A percentile compares a stretch with the other conserved stretches of the same genome.
These are phyloP conservation scores for Sugiyamaella marilandica DNA, from an alignment of 805 yeast genomes.

Conservation along the genomic window DNA sequence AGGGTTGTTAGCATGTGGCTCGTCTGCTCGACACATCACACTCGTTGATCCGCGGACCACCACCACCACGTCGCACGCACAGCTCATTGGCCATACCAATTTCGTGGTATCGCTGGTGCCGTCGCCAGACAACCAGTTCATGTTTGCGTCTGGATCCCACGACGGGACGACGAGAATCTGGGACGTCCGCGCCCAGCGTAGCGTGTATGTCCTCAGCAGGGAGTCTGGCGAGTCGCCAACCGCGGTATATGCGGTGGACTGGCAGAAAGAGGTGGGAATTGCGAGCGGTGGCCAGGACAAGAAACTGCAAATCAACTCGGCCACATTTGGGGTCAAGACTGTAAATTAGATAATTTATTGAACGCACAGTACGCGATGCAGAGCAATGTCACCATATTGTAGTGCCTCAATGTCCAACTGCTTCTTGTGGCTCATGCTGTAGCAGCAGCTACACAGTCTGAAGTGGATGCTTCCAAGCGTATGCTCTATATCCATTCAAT, in stretches of 20 bases:
- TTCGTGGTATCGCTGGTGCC: constrained; percentile 78
- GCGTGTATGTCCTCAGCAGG: constrained; percentile 78
- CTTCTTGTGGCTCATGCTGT: too few species aligned
- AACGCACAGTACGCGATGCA: too few species aligned
- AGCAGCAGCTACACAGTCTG: too few species aligned
- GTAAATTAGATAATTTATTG: background rate
- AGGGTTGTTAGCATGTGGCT: constrained; percentile 77
- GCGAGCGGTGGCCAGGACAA: constrained; percentile 94
- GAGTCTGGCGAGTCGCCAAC: constrained; percentile 45
- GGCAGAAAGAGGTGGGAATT: constrained; percentile 78
- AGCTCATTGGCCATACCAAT: constrained; percentile 83
- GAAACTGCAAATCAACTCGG: constrained; percentile 72
- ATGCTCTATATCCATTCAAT: too few species aligned
- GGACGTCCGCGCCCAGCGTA: constrained; percentile 85
- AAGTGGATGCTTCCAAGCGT: too few species aligned
- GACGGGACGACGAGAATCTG: constrained; percentile 94
- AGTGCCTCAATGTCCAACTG: too few species aligned
- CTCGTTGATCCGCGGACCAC: constrained; percentile 83
- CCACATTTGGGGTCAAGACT: constrained; percentile 1
- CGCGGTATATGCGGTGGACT: constrained; percentile 81
- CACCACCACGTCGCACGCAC: constrained; percentile 54
- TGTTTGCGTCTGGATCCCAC: constrained; percentile 89
- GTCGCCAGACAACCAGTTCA: constrained; percentile 71
- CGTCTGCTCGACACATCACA: constrained; percentile 95
- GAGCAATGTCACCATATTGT: too few species aligned